These are phyloP conservation scores for Penicillium riverlandense DNA, from an alignment of 495 filamentous ascomycete species.

Conservation along the genomic window DNA sequence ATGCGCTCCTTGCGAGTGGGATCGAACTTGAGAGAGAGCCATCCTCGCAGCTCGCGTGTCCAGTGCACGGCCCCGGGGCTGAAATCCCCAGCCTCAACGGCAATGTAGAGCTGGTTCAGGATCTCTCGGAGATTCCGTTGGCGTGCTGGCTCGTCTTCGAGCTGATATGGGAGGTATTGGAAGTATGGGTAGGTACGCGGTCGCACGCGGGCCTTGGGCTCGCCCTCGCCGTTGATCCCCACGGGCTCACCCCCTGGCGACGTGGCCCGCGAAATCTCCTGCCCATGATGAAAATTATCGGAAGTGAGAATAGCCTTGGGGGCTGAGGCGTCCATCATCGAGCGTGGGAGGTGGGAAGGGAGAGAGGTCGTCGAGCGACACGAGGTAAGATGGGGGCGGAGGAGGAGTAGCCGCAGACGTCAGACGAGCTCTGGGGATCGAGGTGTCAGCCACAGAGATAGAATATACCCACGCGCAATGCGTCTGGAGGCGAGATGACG, in stretches of 20 bases:
- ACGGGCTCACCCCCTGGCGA: slow-evolving; percentile 58
- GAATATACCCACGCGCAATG: neutral
- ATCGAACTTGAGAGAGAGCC: slow-evolving; percentile 95
- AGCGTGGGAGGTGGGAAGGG: slow-evolving; percentile 6
- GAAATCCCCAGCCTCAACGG: slow-evolving; percentile 89
- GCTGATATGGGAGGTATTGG: slow-evolving; percentile 75
- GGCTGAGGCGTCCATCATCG: slow-evolving; percentile 34
- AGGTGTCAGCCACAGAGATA: slow-evolving; percentile 14
- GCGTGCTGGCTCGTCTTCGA: slow-evolving; percentile 69
- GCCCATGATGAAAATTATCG: slow-evolving; percentile 40
- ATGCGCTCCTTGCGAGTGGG: slow-evolving; percentile 74
- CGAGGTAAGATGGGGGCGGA: slow-evolving; percentile 13
- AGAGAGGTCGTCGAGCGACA: slow-evolving; percentile 5
- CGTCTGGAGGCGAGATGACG: neutral
- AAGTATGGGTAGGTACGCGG: slow-evolving; percentile 92
- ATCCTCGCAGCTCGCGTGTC: slow-evolving; percentile 92
- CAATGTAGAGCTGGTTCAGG: slow-evolving; percentile 83
- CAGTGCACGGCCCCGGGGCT: slow-evolving; percentile 89
- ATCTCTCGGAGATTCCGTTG: slow-evolving; percentile 74
- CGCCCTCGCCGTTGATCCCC: slow-evolving; percentile 43
- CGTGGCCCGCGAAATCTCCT: slow-evolving; percentile 55
- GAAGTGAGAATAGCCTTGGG: slow-evolving; percentile 36
- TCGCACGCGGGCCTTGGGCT: slow-evolving; percentile 61
- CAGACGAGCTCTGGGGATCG: slow-evolving; percentile 24
- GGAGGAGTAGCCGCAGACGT: slow-evolving; percentile 16